These are phyloP conservation scores for Echinochloa phyllopogon DNA, from an alignment of 176 grass and related monocot genomes.

Conservation along the genomic window DNA sequence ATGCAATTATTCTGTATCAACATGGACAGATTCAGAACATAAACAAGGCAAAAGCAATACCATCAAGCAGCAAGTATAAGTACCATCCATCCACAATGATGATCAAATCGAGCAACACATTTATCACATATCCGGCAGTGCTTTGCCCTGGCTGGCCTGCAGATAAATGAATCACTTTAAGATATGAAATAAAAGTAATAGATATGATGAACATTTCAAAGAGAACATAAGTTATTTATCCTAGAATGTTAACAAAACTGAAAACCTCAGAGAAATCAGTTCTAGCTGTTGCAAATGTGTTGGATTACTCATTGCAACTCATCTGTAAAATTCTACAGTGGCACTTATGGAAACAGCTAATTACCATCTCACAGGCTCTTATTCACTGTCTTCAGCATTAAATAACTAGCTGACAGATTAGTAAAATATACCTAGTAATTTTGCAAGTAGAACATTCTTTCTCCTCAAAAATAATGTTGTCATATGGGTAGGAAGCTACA, in stretches of 20 bases:
- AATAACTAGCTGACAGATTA: slow-evolving; percentile 23
- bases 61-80: slow-evolving; percentile 30
- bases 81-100: slow-evolving; percentile 99
- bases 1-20: slow-evolving; percentile 95
- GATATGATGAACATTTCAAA: slow-evolving; percentile 13
- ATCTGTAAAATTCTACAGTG: background rate
- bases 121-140: slow-evolving; percentile 96
- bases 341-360: slow-evolving; percentile 12
- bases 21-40: slow-evolving; percentile 46
- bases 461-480: slow-evolving; percentile 78
- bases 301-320: slow-evolving; percentile 28
- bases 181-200: slow-evolving; percentile 39
- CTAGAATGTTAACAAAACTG: slow-evolving; percentile 18
- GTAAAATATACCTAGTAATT: slow-evolving; percentile 67
- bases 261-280: slow-evolving; percentile 25
- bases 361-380: slow-evolving; percentile 13
- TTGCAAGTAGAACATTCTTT: slow-evolving; percentile 99
- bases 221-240: background rate
- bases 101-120: slow-evolving; percentile 98
- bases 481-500: slow-evolving; percentile 87
- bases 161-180: slow-evolving; percentile 43
- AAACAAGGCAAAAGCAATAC: slow-evolving; percentile 33
- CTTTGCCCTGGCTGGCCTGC: slow-evolving; percentile 97
- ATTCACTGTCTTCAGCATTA: slow-evolving; percentile 19
- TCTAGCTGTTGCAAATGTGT: slow-evolving; percentile 1